Evolutionary conservation across 78 protist genomes (phyloP), one percentile per base, ranked within the genome.

Genomic region (Tieghemostelium lacteum): DNA sequence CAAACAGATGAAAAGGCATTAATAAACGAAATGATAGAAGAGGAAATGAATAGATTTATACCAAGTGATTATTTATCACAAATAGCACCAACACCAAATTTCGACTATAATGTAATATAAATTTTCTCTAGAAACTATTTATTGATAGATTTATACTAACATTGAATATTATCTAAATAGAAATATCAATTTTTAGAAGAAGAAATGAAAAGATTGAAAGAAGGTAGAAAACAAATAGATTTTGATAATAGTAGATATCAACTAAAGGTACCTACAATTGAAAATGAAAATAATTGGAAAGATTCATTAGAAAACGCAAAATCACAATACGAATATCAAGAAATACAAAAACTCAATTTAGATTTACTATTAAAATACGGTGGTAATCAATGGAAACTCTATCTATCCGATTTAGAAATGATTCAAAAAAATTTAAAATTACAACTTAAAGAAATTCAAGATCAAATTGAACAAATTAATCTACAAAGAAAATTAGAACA

Each of bases 271-370:
- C 26, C 36, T 1, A 78, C 54, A 33, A n/a, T 31, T 17, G 36
- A 62, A 19, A 61, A 64, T 50, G 45, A n/a, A 40, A 28, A 37
- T 2, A 45, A 61, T 4, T 69, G 91, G 88, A 34, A 67, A 14
- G 60, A 45, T n/a, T 14, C 36, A 3, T 62, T 83, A 12, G 75
- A 83, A n/a, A 83, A 69, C 40, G 91, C 91, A 14, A 83, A 50
- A 60, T 54, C 91, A 83, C 91, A 83, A 33, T 39, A 20, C n/a
- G 80, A 69, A 69, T 78, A 83, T 69, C 91, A 83, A 69, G 91
- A 83, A 28, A 55, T 73, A 22, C 20, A 78, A 29, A 55, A 39
- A 22, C 55, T 60, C 12, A 83, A 83, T 58, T 52, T 83, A 37
- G 77, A 83, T 26, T 63, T 83, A 52, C 33, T 83, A 26, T 71